Conservation (phyloP, 345 rosid species). For the Eucalyptus cloeziana region DNA sequence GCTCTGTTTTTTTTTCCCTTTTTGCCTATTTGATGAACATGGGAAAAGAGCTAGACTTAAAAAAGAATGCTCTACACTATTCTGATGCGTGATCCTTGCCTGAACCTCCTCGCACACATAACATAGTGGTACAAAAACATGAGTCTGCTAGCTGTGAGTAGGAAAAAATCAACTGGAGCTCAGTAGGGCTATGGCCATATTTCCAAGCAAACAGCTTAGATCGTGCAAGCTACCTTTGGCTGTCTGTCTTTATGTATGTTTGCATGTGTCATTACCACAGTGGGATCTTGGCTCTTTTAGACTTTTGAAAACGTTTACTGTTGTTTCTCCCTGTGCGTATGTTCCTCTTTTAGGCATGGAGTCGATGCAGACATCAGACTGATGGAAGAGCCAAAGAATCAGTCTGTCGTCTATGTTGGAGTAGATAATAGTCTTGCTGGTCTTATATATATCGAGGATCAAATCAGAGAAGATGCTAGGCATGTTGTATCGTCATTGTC, state of each 20-base stretch:
- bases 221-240: not conserved
- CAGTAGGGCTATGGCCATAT: not conserved
- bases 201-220: not conserved
- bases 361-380: conserved; percentile 32
- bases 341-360: conserved; percentile 50
- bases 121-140: not conserved
- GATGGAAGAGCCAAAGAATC: conserved; percentile 36
- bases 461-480: conserved; percentile 82
- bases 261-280: not conserved
- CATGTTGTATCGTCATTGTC: conserved; percentile 58
- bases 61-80: not conserved
- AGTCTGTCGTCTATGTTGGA: conserved; percentile 79
- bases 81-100: not conserved
- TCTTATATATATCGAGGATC: conserved; percentile 75
- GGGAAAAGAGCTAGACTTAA: not conserved
- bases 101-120: not conserved
- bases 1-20: not conserved
- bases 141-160: not conserved
- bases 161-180: not conserved
- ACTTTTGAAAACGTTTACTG: not conserved
- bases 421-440: conserved; percentile 72
- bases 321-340: not conserved
- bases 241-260: not conserved
- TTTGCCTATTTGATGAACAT: not conserved
- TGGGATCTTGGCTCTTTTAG: not conserved